Evolutionary conservation across 345 rosid genomes (phyloP), one percentile per base, ranked within the genome.

Genomic region (Mercurialis annua): DNA sequence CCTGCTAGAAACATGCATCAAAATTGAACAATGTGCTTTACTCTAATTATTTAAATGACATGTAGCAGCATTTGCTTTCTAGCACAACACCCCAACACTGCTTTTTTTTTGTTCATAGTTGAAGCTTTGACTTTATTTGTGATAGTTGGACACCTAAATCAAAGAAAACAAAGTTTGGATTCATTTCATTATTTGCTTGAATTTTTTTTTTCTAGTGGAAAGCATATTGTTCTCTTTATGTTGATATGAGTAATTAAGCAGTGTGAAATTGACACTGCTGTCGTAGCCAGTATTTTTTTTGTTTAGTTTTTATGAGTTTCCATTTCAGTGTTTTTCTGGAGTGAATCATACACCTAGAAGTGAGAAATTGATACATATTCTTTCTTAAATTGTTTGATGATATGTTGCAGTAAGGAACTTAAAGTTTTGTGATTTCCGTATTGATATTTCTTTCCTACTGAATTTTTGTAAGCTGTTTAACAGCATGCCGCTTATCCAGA

Each of bases 361-460:
- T 30, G 40, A 55, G 40, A 15, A 60, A 40, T 2, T 24, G 31
- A 23, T 24, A 12, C 8, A 23, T n/a, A 15, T 55, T 24, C 34
- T n/a, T 52, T 14, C 5, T 14, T 26, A 53, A 42, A 43, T 16
- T 8, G 12, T 40, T 0, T 18, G 49, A 36, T 42, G 26, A 12
- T 1, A 36, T 40, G 4, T 55, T 17, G 34, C 5, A 43, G 26
- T 42, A 30, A 17, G 7, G n/a, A 18, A 54, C 43, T 54, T 43
- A 23, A 18, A 44, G 36, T 43, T 34, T 51, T 47, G n/a, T 34
- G 43, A 9, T 60, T 61, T 63, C 12, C 55, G 12, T 27, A 27
- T 15, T 11, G 31, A 5, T 33, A 34, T 44, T 8, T 27, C 42
- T 38, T 65, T 84, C 92, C 90, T 79, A 76, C 90, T 79, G 90